Evolutionary conservation across 2,329 filamentous ascomycete genomes (phyloP).

Genomic region (Byssothecium circinans): DNA sequence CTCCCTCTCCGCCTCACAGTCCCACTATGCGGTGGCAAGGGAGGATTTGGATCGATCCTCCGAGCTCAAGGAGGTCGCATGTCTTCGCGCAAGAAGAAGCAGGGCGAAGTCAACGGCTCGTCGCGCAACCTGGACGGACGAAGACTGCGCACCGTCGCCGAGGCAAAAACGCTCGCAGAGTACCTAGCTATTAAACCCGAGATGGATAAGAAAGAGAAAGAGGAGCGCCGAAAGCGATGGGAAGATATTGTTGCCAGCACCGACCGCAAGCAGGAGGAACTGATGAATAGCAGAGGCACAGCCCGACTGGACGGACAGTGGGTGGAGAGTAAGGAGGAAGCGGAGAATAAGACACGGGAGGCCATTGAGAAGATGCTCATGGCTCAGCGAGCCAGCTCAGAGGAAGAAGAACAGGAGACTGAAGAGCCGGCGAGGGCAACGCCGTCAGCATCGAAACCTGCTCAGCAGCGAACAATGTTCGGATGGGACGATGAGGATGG

Average conservation of each 20-base stretch:
- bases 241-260: conserved; percentile 84
- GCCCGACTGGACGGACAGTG: conserved; percentile 79
- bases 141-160: conserved; percentile 84
- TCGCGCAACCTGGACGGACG: conserved; percentile 92
- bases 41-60: conserved; percentile 95
- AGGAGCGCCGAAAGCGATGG: conserved; percentile 81
- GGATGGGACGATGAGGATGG: conserved; percentile 77
- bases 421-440: conserved; percentile 26
- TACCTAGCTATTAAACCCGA: conserved; percentile 95
- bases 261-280: conserved; percentile 80
- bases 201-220: conserved; percentile 93
- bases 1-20: conserved; percentile 79
- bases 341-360: conserved; percentile 77
- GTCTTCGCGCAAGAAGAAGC: conserved; percentile 90
- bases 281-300: conserved; percentile 70
- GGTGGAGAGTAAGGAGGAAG: conserved; percentile 93
- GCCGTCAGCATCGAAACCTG: conserved; percentile 30
- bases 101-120: conserved; percentile 81
- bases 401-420: conserved; percentile 23
- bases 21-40: conserved; percentile 88
- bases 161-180: conserved; percentile 92
- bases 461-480: conserved; percentile 60
- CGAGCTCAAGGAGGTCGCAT: conserved; percentile 96
- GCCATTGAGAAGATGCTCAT: conserved; percentile 62
- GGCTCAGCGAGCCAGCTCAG: conserved; percentile 49